These are phyloP conservation scores for Amanita thiersii DNA, from an alignment of 768 basidiomycete species.

Conservation along the genomic window DNA sequence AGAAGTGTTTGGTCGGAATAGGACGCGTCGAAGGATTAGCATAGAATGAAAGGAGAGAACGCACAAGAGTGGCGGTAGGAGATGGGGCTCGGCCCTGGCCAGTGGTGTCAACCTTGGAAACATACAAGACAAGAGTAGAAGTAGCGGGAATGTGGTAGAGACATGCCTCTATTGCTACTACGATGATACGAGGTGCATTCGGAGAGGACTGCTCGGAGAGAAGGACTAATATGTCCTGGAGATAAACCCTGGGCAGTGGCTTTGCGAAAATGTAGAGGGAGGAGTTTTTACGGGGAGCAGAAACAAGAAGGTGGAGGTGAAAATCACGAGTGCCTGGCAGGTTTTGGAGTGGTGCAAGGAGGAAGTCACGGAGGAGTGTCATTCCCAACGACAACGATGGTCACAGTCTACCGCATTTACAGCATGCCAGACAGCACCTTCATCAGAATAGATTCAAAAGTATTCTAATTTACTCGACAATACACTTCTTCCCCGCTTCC, in stretches of 20 bases:
- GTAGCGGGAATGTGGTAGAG: conserved; percentile 71
- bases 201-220: conserved; percentile 52
- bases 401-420: no score
- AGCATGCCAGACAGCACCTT: no score
- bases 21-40: conserved; percentile 58
- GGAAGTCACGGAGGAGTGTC: conserved; percentile 52
- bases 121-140: conserved; percentile 67
- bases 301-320: conserved; percentile 68
- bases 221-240: conserved; percentile 74
- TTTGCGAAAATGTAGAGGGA: conserved; percentile 69
- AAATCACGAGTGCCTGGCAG: conserved; percentile 65
- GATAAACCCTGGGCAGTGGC: conserved; percentile 54
- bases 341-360: conserved; percentile 45
- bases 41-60: conserved; percentile 57
- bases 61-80: conserved; percentile 64
- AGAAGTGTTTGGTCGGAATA: conserved; percentile 44
- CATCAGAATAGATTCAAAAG: no score
- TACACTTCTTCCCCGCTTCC: no score
- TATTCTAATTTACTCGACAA: no score
- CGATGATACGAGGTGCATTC: conserved; percentile 50
- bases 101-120: conserved; percentile 93
- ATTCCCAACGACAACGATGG: no score
- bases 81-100: conserved; percentile 61
- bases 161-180: conserved; percentile 72
- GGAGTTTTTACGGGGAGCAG: conserved; percentile 57